These are phyloP conservation scores for Thalia dealbata DNA, from an alignment of 176 grass and related monocot species.

Conservation along the genomic window DNA sequence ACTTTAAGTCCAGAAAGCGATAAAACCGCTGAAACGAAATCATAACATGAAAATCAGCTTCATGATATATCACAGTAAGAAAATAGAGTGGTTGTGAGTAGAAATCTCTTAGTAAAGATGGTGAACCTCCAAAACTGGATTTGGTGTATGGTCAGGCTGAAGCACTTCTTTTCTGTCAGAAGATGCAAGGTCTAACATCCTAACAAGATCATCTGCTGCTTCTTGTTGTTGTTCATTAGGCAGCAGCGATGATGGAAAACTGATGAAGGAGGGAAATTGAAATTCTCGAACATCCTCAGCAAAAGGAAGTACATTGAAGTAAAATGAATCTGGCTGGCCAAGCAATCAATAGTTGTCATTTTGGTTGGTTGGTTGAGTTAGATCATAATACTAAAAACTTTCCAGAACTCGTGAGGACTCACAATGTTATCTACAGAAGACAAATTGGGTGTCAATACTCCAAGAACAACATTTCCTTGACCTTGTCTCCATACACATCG, in stretches of 20 bases:
- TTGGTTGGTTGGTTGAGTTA: neutral
- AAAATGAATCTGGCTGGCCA: conserved; percentile 83
- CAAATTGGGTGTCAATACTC: conserved; percentile 76
- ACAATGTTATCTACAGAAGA: conserved; percentile 72
- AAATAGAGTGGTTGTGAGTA: neutral
- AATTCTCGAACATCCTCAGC: conserved; percentile 81
- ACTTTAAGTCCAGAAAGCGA: conserved; percentile 71
- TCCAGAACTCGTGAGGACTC: conserved; percentile 7
- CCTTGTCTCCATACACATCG: conserved; percentile 76
- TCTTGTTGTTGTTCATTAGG: conserved; percentile 71
- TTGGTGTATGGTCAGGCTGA: conserved; percentile 71
- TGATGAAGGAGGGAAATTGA: conserved; percentile 72
- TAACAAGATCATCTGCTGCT: conserved; percentile 83
- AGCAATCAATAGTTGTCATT: conserved; percentile 9
- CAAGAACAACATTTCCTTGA: conserved; percentile 71
- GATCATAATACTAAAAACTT: neutral
- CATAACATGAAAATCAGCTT: neutral
- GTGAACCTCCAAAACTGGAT: conserved; percentile 73
- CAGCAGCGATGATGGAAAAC: conserved; percentile 42
- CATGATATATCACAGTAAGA: conserved; percentile 6
- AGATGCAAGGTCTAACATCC: conserved; percentile 74
- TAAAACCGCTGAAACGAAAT: conserved; percentile 57
- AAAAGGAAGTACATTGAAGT: conserved; percentile 89
- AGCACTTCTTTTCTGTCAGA: conserved; percentile 60
- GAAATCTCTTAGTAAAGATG: neutral